Percentiles rank a stretch among this genome's conserved stretches.
Conservation (phyloP, 2,329 filamentous ascomycete species). For the Corynespora cassiicola region DNA sequence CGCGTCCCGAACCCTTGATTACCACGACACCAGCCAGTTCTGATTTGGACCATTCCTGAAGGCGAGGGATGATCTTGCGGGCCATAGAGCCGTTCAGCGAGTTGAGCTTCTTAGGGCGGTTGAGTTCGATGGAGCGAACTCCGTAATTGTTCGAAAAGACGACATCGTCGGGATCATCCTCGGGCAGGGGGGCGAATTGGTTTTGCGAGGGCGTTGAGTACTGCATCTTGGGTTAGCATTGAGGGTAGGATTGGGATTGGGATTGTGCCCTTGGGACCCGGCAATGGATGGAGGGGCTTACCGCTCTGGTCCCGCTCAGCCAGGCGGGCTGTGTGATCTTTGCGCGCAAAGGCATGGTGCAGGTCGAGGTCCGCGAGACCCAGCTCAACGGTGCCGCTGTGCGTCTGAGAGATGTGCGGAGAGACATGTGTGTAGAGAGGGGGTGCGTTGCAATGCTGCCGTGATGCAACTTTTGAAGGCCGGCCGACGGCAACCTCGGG, state of each 20-base stretch:
- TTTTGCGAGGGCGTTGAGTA: slow-evolving; percentile 42
- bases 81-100: slow-evolving; percentile 94
- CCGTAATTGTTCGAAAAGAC: slow-evolving; percentile 90
- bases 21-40: slow-evolving; percentile 91
- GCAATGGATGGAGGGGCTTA: slow-evolving; percentile 40
- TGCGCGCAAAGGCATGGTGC: slow-evolving; percentile 79
- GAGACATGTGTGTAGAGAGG: slow-evolving; percentile 50
- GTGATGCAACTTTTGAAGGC: slow-evolving; percentile 38
- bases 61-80: slow-evolving; percentile 86
- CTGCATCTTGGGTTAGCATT: too few species aligned
- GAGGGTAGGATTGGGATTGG: too few species aligned
- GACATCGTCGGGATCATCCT: slow-evolving; percentile 87
- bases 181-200: slow-evolving; percentile 61
- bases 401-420: slow-evolving; percentile 49
- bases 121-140: slow-evolving; percentile 89
- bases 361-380: slow-evolving; percentile 37
- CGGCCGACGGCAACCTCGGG: slow-evolving; percentile 45
- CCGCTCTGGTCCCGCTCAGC: slow-evolving; percentile 59
- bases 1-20: slow-evolving; percentile 86
- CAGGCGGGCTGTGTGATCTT: slow-evolving; percentile 70
- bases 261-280: background rate
- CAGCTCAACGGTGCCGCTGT: slow-evolving; percentile 48
- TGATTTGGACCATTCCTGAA: slow-evolving; percentile 94
- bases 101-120: slow-evolving; percentile 90
- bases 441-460: slow-evolving; percentile 12